A percentile compares a stretch with the other conserved stretches of the same genome.
phyloP scores from a whole-genome alignment of 306 rosid genomes.

The Casuarina cunninghamiana region DNA sequence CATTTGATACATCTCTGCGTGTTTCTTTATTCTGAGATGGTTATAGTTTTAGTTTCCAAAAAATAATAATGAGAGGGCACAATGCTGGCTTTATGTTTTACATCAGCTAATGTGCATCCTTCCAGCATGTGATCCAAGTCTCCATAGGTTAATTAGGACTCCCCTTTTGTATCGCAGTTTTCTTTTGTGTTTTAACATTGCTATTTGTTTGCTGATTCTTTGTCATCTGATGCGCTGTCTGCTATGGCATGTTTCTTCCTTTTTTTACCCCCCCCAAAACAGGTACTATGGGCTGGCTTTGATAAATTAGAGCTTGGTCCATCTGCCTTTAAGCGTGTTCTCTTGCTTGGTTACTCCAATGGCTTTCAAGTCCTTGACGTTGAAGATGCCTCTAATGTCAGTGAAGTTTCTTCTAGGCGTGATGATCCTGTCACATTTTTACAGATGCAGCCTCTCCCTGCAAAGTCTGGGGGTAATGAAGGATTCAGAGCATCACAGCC shows the following conservation, averaged over 20 bases:
- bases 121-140: background rate
- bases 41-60: background rate
- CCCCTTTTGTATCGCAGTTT: background rate
- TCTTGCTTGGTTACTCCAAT: constrained; percentile 84
- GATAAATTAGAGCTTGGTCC: constrained; percentile 71
- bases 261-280: constrained; percentile 36
- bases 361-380: constrained; percentile 97
- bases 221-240: background rate
- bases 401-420: constrained; percentile 78
- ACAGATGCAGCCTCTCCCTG: constrained; percentile 88
- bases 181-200: background rate
- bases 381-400: constrained; percentile 75
- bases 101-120: background rate
- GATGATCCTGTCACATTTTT: constrained; percentile 96
- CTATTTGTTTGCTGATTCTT: background rate
- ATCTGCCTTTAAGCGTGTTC: constrained; percentile 61
- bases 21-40: background rate
- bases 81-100: background rate
- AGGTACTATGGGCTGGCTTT: constrained; percentile 93
- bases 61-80: background rate
- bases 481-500: constrained; percentile 90
- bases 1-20: background rate
- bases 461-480: constrained; percentile 50
- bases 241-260: constrained; percentile 17
- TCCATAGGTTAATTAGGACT: background rate